These are phyloP conservation scores for Diddensiella santjacobensis DNA, from an alignment of 805 yeast species.

Conservation along the genomic window DNA sequence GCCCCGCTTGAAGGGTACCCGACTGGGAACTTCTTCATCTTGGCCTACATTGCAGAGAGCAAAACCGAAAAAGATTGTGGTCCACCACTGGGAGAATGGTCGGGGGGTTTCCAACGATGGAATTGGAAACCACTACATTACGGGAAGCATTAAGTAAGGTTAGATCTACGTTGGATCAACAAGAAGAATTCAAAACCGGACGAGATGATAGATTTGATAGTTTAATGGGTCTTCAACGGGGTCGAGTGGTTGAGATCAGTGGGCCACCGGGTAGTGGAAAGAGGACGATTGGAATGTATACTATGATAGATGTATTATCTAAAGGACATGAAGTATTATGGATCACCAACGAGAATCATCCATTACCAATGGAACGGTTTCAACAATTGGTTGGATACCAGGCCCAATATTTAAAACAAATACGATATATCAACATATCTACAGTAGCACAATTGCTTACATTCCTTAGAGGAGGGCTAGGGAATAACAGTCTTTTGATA, in stretches of 20 bases:
- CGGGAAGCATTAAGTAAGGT: background rate
- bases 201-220: background rate
- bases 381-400: background rate
- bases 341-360: slow-evolving; percentile 10
- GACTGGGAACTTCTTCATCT: too few species aligned
- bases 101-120: too few species aligned
- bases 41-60: too few species aligned
- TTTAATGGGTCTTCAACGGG: slow-evolving; percentile 2
- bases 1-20: too few species aligned
- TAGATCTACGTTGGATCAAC: background rate
- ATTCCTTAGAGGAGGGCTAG: background rate
- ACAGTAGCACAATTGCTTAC: background rate
- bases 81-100: too few species aligned
- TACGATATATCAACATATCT: background rate
- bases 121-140: background rate
- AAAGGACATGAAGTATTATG: slow-evolving; percentile 25
- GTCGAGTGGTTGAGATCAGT: slow-evolving; percentile 24
- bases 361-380: background rate
- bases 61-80: too few species aligned
- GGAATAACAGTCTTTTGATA: background rate
- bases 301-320: slow-evolving; percentile 21
- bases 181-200: background rate
- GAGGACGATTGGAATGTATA: slow-evolving; percentile 23
- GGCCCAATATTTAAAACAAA: background rate
- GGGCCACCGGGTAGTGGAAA: slow-evolving; percentile 33